Conservation (phyloP, 169 alveolate genomes). For the Plasmodium sp. region DNA sequence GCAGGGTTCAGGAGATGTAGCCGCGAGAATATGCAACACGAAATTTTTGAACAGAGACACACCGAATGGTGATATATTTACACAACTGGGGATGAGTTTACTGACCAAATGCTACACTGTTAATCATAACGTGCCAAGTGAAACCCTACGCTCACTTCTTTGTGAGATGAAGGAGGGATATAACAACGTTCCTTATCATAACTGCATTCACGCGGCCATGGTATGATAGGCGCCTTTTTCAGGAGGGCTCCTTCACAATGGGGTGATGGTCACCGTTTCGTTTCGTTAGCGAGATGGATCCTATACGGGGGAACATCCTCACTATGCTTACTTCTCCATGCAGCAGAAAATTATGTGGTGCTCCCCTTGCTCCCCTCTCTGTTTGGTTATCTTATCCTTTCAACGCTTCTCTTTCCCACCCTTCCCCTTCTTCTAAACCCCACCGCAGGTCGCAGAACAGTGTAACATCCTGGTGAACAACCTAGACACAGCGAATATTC, state of each 20-base stretch:
- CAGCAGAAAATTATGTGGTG: not conserved
- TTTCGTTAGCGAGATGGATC: not conserved
- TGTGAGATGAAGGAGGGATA: slow-evolving; percentile 68
- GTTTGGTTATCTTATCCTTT: not conserved
- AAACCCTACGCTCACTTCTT: slow-evolving; percentile 38
- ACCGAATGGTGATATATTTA: slow-evolving; percentile 29
- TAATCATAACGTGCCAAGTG: slow-evolving; percentile 28
- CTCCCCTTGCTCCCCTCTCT: not conserved
- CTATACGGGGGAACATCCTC: not conserved
- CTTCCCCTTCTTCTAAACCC: not conserved
- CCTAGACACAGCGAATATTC: slow-evolving; percentile 53
- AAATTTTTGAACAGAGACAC: slow-evolving; percentile 8
- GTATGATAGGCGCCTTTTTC: slow-evolving; percentile 1
- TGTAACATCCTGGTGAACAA: slow-evolving; percentile 47
- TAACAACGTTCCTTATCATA: slow-evolving; percentile 74
- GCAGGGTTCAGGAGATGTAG: slow-evolving; percentile 13
- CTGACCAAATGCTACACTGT: slow-evolving; percentile 31
- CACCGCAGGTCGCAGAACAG: slow-evolving; percentile 53
- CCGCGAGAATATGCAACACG: slow-evolving; percentile 10
- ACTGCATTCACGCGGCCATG: slow-evolving; percentile 75
- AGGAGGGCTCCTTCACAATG: not conserved
- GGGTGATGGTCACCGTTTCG: not conserved
- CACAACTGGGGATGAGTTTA: slow-evolving; percentile 31
- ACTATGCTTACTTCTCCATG: not conserved
- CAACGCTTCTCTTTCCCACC: not conserved